Conservation (phyloP, 2,329 filamentous ascomycete species). For the Fusarium sp. region DNA sequence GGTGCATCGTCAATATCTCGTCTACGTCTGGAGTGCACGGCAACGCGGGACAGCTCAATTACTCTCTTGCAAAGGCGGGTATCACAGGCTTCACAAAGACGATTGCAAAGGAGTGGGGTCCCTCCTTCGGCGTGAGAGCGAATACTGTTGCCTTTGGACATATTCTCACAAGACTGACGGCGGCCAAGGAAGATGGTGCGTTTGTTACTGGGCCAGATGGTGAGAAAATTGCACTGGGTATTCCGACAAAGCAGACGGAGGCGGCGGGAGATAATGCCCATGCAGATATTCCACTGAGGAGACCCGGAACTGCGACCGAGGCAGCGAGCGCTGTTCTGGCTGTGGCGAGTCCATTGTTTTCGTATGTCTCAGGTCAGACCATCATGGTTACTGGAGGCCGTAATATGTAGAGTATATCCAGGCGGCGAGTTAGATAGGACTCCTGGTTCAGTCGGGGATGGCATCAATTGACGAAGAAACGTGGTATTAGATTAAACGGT, state of each 20-base stretch:
- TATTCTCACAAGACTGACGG: slow-evolving; percentile 82
- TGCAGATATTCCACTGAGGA: slow-evolving; percentile 79
- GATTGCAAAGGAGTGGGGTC: slow-evolving; percentile 93
- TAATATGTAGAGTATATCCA: slow-evolving; percentile 57
- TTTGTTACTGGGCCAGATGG: slow-evolving; percentile 82
- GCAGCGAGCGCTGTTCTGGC: slow-evolving; percentile 81
- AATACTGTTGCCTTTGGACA: slow-evolving; percentile 88
- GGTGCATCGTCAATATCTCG: slow-evolving; percentile 85
- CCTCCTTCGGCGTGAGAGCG: slow-evolving; percentile 79
- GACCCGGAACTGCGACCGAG: slow-evolving; percentile 81
- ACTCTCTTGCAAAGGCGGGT: slow-evolving; percentile 85
- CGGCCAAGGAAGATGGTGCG: slow-evolving; percentile 83
- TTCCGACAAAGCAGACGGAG: slow-evolving; percentile 69
- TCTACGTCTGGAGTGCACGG: slow-evolving; percentile 85
- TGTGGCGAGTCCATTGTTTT: slow-evolving; percentile 82
- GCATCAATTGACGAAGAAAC: slow-evolving; percentile 34
- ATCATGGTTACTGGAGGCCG: slow-evolving; percentile 85
- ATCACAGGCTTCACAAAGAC: slow-evolving; percentile 86
- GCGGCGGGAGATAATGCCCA: slow-evolving; percentile 55
- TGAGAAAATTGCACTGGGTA: slow-evolving; percentile 77
- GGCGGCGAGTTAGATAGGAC: not conserved
- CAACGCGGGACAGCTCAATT: slow-evolving; percentile 92
- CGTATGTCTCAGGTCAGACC: slow-evolving; percentile 87
- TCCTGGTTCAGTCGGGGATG: not conserved
- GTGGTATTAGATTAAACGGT: slow-evolving; percentile 47